Evolutionary conservation across 345 rosid species (phyloP).

Genomic region (Eucalyptus pauciflora): DNA sequence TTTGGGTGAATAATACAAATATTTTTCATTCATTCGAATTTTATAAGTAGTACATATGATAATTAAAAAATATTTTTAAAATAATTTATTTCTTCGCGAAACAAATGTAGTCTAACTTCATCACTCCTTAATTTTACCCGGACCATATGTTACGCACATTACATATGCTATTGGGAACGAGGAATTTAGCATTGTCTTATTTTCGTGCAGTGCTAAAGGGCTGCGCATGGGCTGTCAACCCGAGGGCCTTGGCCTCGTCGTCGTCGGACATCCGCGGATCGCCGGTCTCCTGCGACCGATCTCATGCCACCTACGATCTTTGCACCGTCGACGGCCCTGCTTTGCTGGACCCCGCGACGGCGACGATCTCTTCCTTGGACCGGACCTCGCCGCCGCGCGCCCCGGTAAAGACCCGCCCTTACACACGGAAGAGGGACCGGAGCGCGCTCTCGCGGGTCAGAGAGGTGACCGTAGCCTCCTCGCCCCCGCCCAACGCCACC

Average conservation of each 20-base stretch:
- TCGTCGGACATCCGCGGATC: background rate
- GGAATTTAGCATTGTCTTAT: background rate
- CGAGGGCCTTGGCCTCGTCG: background rate
- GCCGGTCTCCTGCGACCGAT: constrained; percentile 28
- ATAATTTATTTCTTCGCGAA: no score
- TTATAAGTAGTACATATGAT: no score
- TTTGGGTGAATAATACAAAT: accelerated
- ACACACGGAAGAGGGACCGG: constrained; percentile 40
- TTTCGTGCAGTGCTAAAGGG: background rate
- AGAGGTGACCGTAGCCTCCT: constrained; percentile 21
- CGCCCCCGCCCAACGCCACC: constrained; percentile 3
- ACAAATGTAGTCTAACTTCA: no score
- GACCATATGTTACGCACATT: background rate
- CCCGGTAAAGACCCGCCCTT: constrained; percentile 32
- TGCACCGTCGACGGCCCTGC: constrained; percentile 41
- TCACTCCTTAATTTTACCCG: no score
- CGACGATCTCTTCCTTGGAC: constrained; percentile 16
- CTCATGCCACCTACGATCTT: constrained; percentile 28
- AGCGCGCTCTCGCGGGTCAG: constrained; percentile 13
- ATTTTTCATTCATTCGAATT: no score
- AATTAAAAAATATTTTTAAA: no score
- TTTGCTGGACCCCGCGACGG: constrained; percentile 11
- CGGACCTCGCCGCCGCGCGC: background rate
- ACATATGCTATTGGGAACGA: background rate
- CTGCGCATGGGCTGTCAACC: background rate